phyloP scores from a whole-genome alignment of 78 protist species.

The Dictyostelium brefeldianum region DNA sequence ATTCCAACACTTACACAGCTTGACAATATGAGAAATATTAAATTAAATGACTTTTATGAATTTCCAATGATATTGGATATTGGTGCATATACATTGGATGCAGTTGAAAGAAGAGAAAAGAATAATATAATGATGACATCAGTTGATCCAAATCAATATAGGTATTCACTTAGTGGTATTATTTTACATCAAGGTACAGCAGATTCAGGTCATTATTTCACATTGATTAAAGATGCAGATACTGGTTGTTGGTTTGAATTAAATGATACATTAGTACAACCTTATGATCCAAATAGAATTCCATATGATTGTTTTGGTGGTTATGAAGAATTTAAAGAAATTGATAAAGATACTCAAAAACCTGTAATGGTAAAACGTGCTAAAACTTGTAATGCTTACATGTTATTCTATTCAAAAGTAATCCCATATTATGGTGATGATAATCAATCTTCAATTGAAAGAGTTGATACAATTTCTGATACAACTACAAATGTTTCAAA shows the following conservation, averaged over 20 bases:
- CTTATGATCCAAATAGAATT: constrained; percentile 85
- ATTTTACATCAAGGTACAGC: constrained; percentile 95
- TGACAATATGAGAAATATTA: constrained; percentile 83
- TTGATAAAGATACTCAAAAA: constrained; percentile 69
- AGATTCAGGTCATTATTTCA: constrained; percentile 95
- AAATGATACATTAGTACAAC: constrained; percentile 90
- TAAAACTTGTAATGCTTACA: constrained; percentile 92
- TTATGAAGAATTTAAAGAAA: constrained; percentile 74
- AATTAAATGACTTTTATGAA: constrained; percentile 87
- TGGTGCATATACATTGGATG: constrained; percentile 87
- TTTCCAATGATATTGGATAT: constrained; percentile 88
- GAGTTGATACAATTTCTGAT: not conserved
- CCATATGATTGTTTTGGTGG: constrained; percentile 91
- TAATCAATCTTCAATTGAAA: not conserved
- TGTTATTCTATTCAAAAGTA: constrained; percentile 87
- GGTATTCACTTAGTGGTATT: constrained; percentile 91
- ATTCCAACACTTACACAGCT: constrained; percentile 12
- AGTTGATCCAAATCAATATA: constrained; percentile 20
- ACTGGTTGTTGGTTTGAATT: constrained; percentile 89
- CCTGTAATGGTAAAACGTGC: constrained; percentile 20
- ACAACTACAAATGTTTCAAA: not conserved
- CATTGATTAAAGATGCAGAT: constrained; percentile 84
- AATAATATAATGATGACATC: not conserved
- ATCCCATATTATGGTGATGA: not conserved
- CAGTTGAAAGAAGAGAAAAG: constrained; percentile 42